Evolutionary conservation across 441 rosid genomes (phyloP).

Genomic region (Iberis amara): DNA sequence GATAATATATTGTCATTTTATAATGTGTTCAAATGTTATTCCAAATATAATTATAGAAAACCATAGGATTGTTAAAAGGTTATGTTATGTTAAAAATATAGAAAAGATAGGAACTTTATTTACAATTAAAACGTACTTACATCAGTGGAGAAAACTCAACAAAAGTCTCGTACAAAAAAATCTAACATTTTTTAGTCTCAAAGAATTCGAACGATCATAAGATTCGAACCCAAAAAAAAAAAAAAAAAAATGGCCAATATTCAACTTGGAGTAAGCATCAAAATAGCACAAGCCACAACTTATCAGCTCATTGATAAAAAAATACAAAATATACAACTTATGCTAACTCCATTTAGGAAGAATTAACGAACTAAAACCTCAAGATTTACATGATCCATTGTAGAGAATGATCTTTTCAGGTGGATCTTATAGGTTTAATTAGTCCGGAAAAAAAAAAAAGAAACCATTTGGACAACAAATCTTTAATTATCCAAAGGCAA

Average conservation of each 20-base stretch:
- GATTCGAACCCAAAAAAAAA: not conserved
- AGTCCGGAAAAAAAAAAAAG: conserved; percentile 29
- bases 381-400: conserved; percentile 29
- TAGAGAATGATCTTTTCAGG: conserved; percentile 19
- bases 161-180: conserved; percentile 13
- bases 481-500: conserved; percentile 32
- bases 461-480: conserved; percentile 26
- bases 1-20: not conserved
- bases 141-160: conserved; percentile 15
- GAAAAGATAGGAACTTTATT: not conserved
- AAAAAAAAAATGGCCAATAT: conserved; percentile 14
- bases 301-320: conserved; percentile 23
- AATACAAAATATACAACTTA: not conserved
- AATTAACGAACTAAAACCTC: conserved; percentile 27
- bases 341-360: conserved; percentile 14
- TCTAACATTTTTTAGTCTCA: conserved; percentile 28
- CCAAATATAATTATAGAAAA: too few species aligned
- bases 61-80: too few species aligned
- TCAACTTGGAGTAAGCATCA: conserved; percentile 20
- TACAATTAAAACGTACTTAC: conserved; percentile 21
- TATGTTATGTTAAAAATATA: too few species aligned
- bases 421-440: conserved; percentile 25
- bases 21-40: not conserved
- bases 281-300: conserved; percentile 19
- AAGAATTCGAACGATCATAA: conserved; percentile 29